Conservation (phyloP, 345 rosid genomes). For the Turritis glabra region DNA sequence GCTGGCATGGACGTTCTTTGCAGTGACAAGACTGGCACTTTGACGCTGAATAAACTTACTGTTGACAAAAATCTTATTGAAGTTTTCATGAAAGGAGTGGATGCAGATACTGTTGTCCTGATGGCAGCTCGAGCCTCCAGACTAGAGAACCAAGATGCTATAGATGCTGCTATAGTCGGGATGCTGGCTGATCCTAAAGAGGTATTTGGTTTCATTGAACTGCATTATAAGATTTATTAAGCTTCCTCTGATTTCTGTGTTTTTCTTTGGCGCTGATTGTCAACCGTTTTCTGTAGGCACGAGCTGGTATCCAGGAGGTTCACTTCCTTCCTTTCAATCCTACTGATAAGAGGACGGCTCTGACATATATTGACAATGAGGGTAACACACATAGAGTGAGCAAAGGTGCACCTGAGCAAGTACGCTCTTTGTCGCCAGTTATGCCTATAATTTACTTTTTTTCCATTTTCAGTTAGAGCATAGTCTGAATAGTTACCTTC, state of each 20-base stretch:
- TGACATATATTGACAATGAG: background rate
- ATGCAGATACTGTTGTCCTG: conserved; percentile 75
- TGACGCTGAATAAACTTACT: conserved; percentile 87
- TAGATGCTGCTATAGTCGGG: conserved; percentile 92
- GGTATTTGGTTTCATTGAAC: conserved; percentile 40
- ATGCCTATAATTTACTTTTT: background rate
- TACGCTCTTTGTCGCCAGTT: background rate
- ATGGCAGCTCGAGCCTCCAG: conserved; percentile 98
- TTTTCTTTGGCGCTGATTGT: background rate
- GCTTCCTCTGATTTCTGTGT: background rate
- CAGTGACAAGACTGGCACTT: conserved; percentile 96
- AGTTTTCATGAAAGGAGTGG: conserved; percentile 91
- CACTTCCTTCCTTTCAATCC: conserved; percentile 71
- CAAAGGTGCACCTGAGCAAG: background rate
- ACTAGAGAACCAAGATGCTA: conserved; percentile 92
- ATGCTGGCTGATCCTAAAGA: conserved; percentile 98
- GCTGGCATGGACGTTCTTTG: conserved; percentile 99
- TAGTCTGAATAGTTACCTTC: background rate
- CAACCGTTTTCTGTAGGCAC: conserved; percentile 57
- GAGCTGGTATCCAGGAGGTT: conserved; percentile 87
- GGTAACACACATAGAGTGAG: background rate
- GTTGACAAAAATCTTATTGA: conserved; percentile 94
- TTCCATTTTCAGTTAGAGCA: background rate
- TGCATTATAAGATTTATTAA: background rate
- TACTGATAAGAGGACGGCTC: background rate